Evolutionary conservation across 345 rosid genomes (phyloP).

Genomic region (Anacardium occidentale): DNA sequence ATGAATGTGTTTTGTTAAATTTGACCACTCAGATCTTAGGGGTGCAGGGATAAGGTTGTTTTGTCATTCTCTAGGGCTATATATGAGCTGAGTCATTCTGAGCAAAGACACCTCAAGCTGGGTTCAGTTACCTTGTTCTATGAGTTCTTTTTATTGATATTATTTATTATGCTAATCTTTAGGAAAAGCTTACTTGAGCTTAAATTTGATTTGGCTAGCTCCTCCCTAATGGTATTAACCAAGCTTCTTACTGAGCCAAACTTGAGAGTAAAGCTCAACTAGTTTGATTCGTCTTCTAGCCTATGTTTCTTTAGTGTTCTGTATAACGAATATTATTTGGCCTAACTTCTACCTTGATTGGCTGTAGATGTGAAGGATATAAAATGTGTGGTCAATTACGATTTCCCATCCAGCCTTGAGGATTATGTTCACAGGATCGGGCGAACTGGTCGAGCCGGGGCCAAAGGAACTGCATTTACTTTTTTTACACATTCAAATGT

Average conservation of each 20-base stretch:
- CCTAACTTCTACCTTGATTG: constrained; percentile 18
- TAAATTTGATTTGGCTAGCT: neutral
- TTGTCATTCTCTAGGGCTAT: constrained; percentile 10
- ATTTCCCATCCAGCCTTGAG: constrained; percentile 87
- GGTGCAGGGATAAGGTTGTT: constrained; percentile 92
- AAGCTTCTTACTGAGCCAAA: neutral
- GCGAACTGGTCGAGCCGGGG: constrained; percentile 98
- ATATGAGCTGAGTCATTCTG: constrained; percentile 7
- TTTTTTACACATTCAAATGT: constrained; percentile 83
- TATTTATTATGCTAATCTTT: neutral
- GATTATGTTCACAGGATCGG: constrained; percentile 98
- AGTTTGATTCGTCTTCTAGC: constrained; percentile 9
- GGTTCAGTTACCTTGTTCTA: neutral
- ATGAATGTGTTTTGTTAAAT: constrained; percentile 78
- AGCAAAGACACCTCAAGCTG: constrained; percentile 1
- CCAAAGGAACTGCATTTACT: constrained; percentile 84
- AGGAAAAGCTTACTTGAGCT: neutral
- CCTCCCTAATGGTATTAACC: neutral
- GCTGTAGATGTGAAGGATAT: constrained; percentile 98
- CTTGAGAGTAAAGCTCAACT: constrained; percentile 2
- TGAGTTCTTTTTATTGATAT: neutral
- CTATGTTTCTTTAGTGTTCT: neutral
- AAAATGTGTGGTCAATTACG: constrained; percentile 95
- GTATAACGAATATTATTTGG: constrained; percentile 6
- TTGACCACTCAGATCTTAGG: constrained; percentile 58